Base-by-base conservation (phyloP, 192 early-diverging fungal genomes). In the Backusella mclennaniae region DNA sequence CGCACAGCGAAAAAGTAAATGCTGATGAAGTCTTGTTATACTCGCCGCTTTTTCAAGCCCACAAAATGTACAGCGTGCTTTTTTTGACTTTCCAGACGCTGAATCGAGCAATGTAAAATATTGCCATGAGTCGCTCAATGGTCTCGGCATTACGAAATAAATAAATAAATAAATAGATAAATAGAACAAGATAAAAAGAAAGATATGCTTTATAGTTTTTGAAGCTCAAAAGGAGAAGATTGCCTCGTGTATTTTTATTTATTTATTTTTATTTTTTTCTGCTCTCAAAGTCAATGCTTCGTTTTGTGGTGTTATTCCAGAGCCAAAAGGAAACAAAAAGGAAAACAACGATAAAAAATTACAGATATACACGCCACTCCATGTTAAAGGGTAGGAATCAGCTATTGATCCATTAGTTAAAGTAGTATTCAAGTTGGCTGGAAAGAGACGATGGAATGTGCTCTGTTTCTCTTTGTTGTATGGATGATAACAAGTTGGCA, bases 51-150 rank as follows among this genome's bases (percentile, higher is more conserved):
- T 66, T 49, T 76, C 66, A 41, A 33, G 67, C 12, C 75, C 75
- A 67, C 75, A 76, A 52, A 76, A 76, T 6, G 29, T 41, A 33
- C 75, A 76, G 26, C 44, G 36, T 41, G 75, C 66, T 23, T 76
- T 76, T n/a, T 36, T 36, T n/a, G 29, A 31, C 66, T 67, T 69
- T 38, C 68, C 35, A 44, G 35, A 69, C 1, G 53, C 14, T 35
- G 75, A 67, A 42, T 66, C 39, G 5, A 76, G 42, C 21, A 67
- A 33, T 14, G 66, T 67, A 39, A 68, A 76, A 44, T 68, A 76
- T 8, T 66, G 66, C 75, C 75, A 76, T 14, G 67, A 68, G 31
- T 76, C 75, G n/a, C 63, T 68, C 21, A 42, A 68, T 8, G 75
- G 75, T 7, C 75, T 63, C 35, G 75, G 75, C 75, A 76, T 76